A percentile compares a stretch with the other conserved stretches of the same genome.
phyloP scores from a whole-genome alignment of 805 yeast species.

The Hanseniaspora clermontiae region DNA sequence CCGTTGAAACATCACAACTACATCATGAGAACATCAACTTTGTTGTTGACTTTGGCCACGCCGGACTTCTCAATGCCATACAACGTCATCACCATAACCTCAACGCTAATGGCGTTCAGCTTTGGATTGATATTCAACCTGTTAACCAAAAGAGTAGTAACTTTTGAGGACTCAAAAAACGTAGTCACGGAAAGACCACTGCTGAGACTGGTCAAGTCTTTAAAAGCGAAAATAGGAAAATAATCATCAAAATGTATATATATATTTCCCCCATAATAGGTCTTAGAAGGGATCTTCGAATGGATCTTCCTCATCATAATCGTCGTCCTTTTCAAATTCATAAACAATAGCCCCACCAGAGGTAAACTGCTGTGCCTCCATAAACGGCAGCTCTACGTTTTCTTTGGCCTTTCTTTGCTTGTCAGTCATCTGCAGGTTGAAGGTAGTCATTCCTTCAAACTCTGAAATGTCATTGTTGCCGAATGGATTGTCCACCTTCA shows the following conservation, averaged over 20 bases:
- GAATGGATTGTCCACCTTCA: constrained; percentile 19
- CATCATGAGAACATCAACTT: constrained; percentile 69
- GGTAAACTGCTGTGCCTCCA: constrained; percentile 72
- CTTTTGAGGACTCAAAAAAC: constrained; percentile 55
- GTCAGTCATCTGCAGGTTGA: constrained; percentile 63
- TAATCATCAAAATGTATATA: background rate
- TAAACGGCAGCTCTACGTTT: constrained; percentile 77
- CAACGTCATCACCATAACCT: constrained; percentile 85
- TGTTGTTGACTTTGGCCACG: constrained; percentile 75
- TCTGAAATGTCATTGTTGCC: constrained; percentile 25
- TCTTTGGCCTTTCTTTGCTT: constrained; percentile 70
- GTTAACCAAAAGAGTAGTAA: constrained; percentile 57
- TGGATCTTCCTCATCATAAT: constrained; percentile 96
- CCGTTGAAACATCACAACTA: constrained; percentile 24
- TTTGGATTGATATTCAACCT: constrained; percentile 80
- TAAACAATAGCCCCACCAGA: constrained; percentile 91
- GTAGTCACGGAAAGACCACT: constrained; percentile 16
- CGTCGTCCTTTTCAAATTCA: constrained; percentile 92
- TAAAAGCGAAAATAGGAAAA: background rate
- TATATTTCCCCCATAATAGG: background rate
- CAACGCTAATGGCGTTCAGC: constrained; percentile 83
- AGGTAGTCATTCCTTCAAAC: constrained; percentile 69
- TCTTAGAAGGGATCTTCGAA: constrained; percentile 81
- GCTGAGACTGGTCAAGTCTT: constrained; percentile 18
- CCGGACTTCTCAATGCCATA: constrained; percentile 99